Evolutionary conservation across 2,329 filamentous ascomycete species (phyloP).

Genomic region (Fusarium globosum): DNA sequence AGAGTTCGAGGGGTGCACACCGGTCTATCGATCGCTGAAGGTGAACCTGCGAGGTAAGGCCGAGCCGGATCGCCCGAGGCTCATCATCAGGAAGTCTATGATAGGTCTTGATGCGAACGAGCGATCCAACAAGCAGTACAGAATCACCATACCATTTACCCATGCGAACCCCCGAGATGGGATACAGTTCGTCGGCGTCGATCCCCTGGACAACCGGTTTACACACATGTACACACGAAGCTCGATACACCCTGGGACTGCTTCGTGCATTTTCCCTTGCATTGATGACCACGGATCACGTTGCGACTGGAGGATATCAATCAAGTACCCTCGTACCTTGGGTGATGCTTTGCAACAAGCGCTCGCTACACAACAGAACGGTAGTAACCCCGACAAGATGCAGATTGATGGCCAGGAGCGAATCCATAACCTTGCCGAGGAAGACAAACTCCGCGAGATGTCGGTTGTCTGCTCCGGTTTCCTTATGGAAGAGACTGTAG

Average conservation of each 20-base stretch:
- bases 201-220: constrained; percentile 82
- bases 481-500: constrained; percentile 82
- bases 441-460: constrained; percentile 90
- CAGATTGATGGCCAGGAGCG: constrained; percentile 56
- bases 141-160: constrained; percentile 77
- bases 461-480: constrained; percentile 92
- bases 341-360: constrained; percentile 76
- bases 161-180: constrained; percentile 84
- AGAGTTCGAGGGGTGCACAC: constrained; percentile 66
- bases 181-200: constrained; percentile 89
- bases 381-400: constrained; percentile 51
- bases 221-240: constrained; percentile 93
- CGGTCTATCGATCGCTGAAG: constrained; percentile 64
- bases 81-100: constrained; percentile 59
- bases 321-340: constrained; percentile 86
- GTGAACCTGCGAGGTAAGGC: constrained; percentile 56
- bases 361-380: constrained; percentile 55
- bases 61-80: constrained; percentile 53
- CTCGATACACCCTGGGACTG: constrained; percentile 79
- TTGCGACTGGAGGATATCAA: constrained; percentile 87
- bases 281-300: constrained; percentile 85
- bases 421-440: constrained; percentile 67
- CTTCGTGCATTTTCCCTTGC: constrained; percentile 91
- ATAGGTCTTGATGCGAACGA: constrained; percentile 47
- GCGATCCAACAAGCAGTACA: constrained; percentile 58